Base-by-base conservation (phyloP, 1,284 basidiomycete genomes). In the Coriolopsis trogii region DNA sequence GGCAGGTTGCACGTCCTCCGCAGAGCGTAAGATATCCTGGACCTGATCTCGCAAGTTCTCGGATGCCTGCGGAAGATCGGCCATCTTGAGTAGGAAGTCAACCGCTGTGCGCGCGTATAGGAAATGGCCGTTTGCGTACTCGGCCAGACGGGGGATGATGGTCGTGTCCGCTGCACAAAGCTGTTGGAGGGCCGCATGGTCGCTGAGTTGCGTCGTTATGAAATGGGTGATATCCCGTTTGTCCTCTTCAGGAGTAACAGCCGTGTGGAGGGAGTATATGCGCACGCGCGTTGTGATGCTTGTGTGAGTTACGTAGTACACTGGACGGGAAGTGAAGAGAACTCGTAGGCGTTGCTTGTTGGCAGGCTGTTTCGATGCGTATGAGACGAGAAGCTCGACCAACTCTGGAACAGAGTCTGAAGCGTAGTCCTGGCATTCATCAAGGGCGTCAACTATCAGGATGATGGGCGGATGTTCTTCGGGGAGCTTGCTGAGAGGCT, bases 251-350 rank as follows among this genome's bases (percentile, higher is more conserved):
- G 47, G 20, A 61, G 49, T n/a, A 37, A 44, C 30, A 58, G 39
- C n/a, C 2, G 21, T 21, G 29, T 47, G 40, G 20, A 49, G 30
- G 34, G 30, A 21, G 30, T 25, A 8, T 1, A 23, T 12, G 10
- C 44, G 42, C 8, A 26, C 23, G 25, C 6, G 8, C 4, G 41
- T 26, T 16, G 34, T n/a, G 25, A 61, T 31, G 13, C 45, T 42
- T 7, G 43, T 25, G 15, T 50, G 36, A 24, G 56, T 48, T 6
- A 54, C 30, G 3, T 41, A 36, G 24, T 16, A 15, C 29, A 56
- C 53, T 3, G 56, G 60, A 3, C 60, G 55, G 3, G 58, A 49
- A 3, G 58, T 57, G 48, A 62, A 45, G 23, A 62, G 39, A 21
- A 62, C 40, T 6, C 56, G 55, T n/a, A 62, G 31, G n/a, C 46